Percentiles rank a stretch among this genome's conserved stretches.
Conservation (phyloP, 2,329 filamentous ascomycete genomes). For the Aspergillus novoparasiticus region DNA sequence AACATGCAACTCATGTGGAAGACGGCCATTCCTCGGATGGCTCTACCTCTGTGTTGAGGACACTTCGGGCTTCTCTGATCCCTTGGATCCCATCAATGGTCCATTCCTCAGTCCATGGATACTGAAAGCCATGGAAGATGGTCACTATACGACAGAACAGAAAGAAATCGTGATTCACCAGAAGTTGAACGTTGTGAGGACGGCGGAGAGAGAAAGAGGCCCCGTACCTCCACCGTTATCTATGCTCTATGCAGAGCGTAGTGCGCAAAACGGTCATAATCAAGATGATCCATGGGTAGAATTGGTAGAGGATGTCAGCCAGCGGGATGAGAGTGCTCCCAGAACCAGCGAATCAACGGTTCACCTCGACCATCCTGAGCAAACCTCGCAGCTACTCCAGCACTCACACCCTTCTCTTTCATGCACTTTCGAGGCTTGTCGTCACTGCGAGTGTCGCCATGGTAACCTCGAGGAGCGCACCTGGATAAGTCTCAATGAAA, state of each 20-base stretch:
- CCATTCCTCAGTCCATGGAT: constrained; percentile 42
- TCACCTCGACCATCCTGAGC: neutral
- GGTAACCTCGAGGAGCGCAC: constrained; percentile 41
- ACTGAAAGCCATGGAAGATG: constrained; percentile 44
- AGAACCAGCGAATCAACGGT: neutral
- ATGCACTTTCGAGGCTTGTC: constrained; percentile 21
- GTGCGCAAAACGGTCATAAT: neutral
- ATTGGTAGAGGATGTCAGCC: constrained; percentile 1
- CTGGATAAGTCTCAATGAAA: constrained; percentile 46
- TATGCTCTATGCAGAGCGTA: constrained; percentile 9
- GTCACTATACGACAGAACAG: constrained; percentile 47
- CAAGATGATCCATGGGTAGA: neutral
- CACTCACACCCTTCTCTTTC: neutral
- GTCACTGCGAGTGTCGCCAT: constrained; percentile 21
- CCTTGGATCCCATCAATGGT: constrained; percentile 12
- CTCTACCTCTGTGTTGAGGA: constrained; percentile 75
- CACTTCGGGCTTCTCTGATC: constrained; percentile 46
- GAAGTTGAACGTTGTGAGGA: constrained; percentile 35
- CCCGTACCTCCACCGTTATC: neutral
- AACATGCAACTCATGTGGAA: constrained; percentile 62
- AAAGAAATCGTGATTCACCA: constrained; percentile 45
- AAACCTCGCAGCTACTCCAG: neutral
- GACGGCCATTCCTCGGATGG: constrained; percentile 65
- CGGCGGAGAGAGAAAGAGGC: constrained; percentile 23
- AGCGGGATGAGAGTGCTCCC: neutral